Conservation (phyloP, 2,329 filamentous ascomycete genomes). For the Fusarium sp. region DNA sequence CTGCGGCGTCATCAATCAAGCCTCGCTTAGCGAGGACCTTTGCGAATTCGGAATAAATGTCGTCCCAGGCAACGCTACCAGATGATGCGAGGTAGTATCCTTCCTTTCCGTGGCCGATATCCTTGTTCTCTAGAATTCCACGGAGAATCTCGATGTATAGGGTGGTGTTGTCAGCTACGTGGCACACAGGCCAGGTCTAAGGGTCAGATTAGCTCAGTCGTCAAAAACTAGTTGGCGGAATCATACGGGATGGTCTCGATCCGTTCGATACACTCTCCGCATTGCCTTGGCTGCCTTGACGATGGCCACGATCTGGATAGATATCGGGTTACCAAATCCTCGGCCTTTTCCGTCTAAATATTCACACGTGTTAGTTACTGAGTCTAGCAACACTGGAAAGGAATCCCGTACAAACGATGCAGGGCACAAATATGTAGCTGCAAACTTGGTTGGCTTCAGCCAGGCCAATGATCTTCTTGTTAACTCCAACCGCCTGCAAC, state of each 20-base stretch:
- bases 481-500: neutral
- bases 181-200: neutral
- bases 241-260: neutral
- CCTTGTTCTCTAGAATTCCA: neutral
- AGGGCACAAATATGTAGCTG: neutral
- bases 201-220: neutral
- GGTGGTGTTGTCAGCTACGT: neutral
- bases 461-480: neutral
- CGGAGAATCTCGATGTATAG: neutral
- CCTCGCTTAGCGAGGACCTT: neutral
- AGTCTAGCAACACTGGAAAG: fast-evolving
- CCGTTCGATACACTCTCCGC: neutral
- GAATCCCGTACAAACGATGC: neutral
- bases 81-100: neutral
- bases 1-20: neutral
- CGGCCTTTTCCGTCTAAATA: neutral
- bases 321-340: neutral
- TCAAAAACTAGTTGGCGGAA: fast-evolving
- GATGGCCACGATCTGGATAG: neutral
- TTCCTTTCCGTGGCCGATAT: neutral
- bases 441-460: neutral
- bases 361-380: neutral
- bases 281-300: neutral
- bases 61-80: neutral
- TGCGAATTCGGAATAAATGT: neutral